Conservation (phyloP, 805 yeast genomes). For the Hanseniaspora hatyaiensis region DNA sequence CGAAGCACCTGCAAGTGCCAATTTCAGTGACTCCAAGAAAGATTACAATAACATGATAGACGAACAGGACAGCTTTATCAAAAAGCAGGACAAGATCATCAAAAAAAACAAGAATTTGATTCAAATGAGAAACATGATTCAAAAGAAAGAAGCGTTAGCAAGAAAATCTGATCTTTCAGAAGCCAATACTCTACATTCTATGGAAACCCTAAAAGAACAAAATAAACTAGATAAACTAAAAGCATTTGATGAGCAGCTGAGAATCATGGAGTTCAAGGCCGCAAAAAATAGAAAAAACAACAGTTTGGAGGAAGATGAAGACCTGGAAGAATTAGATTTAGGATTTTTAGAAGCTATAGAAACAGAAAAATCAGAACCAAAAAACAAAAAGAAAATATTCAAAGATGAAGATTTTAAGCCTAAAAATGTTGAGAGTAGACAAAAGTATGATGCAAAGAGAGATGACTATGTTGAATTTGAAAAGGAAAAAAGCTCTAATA, state of each 20-base stretch:
- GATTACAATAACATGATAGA: slow-evolving; percentile 11
- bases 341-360: slow-evolving; percentile 31
- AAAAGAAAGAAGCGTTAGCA: slow-evolving; percentile 17
- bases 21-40: slow-evolving; percentile 23
- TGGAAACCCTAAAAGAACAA: too few relatives aligned
- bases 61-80: slow-evolving; percentile 22
- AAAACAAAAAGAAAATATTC: slow-evolving; percentile 30
- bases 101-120: slow-evolving; percentile 22
- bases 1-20: slow-evolving; percentile 45
- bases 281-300: slow-evolving; percentile 3
- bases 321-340: slow-evolving; percentile 32
- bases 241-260: slow-evolving; percentile 29
- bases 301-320: slow-evolving; percentile 18
- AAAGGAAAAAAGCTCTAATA: slow-evolving; percentile 18
- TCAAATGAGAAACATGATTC: slow-evolving; percentile 24
- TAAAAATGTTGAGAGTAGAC: slow-evolving; percentile 11
- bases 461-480: slow-evolving; percentile 11
- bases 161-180: too few relatives aligned
- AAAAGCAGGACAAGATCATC: slow-evolving; percentile 24
- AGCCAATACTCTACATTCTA: too few relatives aligned
- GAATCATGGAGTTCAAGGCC: slow-evolving; percentile 20
- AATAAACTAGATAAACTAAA: slow-evolving; percentile 19
- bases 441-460: slow-evolving; percentile 10
- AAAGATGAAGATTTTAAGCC: slow-evolving; percentile 22
- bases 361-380: slow-evolving; percentile 18